Percentiles rank a stretch among this genome's conserved stretches.
These are phyloP conservation scores for Patellifolia procumbens DNA, from an alignment of 179 eudicot genomes.

Conservation along the genomic window DNA sequence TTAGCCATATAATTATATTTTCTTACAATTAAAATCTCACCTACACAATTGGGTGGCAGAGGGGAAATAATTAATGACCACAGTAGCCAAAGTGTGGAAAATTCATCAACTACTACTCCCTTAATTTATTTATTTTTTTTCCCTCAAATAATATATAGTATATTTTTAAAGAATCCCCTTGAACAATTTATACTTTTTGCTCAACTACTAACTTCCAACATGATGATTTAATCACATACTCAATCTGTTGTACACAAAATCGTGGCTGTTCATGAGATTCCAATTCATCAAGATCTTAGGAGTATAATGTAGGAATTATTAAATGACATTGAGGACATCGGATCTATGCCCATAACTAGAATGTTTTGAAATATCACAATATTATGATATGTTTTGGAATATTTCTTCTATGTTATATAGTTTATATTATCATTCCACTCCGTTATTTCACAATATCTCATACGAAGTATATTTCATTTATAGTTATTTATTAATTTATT, in stretches of 20 bases:
- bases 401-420: too few species aligned
- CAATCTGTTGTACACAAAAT: background rate
- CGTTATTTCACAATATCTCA: too few species aligned
- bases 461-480: too few species aligned
- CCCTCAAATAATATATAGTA: background rate
- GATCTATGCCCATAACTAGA: conserved; percentile 2
- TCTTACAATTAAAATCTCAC: background rate
- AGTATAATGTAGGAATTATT: background rate
- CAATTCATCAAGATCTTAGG: background rate
- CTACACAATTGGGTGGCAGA: conserved; percentile 4
- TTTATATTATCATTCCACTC: too few species aligned
- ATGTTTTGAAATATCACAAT: background rate
- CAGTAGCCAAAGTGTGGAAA: background rate
- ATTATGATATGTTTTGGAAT: too few species aligned
- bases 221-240: background rate
- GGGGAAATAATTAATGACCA: background rate
- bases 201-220: background rate
- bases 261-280: background rate
- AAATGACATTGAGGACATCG: background rate
- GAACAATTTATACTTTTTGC: background rate
- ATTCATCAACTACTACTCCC: background rate
- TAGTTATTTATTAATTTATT: too few species aligned
- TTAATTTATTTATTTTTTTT: background rate
- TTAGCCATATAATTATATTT: too few species aligned
- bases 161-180: too few species aligned